These are phyloP conservation scores for Corymbia maculata DNA, from an alignment of 345 rosid genomes.

Conservation along the genomic window DNA sequence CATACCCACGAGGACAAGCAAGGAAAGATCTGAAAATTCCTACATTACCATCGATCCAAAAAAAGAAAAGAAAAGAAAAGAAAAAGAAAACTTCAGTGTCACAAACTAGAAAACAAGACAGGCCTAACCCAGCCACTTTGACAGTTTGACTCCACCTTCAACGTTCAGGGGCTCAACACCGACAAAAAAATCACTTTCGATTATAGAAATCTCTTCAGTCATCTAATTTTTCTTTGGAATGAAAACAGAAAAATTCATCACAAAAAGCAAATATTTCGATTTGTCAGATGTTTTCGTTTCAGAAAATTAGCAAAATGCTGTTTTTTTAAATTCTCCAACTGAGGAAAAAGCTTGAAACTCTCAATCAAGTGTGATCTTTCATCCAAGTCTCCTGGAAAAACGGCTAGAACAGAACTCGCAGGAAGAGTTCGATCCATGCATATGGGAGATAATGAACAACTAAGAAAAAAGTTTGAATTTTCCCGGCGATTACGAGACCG, in stretches of 20 bases:
- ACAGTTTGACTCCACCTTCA: background rate
- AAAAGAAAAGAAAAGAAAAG: background rate
- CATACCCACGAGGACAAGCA: background rate
- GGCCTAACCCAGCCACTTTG: background rate
- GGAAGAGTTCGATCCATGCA: background rate
- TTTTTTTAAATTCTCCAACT: background rate
- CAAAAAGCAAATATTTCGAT: background rate
- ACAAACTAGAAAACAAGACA: background rate
- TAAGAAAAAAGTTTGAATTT: background rate
- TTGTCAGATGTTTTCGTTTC: background rate
- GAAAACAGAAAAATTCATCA: background rate
- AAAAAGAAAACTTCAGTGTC: background rate
- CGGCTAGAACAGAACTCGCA: background rate
- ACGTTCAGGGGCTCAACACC: background rate
- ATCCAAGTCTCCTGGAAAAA: background rate
- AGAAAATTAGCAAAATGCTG: background rate
- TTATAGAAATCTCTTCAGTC: background rate
- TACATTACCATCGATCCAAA: background rate
- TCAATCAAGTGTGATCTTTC: background rate
- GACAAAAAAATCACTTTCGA: background rate
- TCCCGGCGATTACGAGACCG: background rate
- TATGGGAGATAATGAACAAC: background rate
- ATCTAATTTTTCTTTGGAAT: background rate
- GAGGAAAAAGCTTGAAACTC: background rate
- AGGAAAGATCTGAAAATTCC: background rate